Conservation (phyloP, 495 filamentous ascomycete genomes). For the Hypoxylon subgilvum region DNA sequence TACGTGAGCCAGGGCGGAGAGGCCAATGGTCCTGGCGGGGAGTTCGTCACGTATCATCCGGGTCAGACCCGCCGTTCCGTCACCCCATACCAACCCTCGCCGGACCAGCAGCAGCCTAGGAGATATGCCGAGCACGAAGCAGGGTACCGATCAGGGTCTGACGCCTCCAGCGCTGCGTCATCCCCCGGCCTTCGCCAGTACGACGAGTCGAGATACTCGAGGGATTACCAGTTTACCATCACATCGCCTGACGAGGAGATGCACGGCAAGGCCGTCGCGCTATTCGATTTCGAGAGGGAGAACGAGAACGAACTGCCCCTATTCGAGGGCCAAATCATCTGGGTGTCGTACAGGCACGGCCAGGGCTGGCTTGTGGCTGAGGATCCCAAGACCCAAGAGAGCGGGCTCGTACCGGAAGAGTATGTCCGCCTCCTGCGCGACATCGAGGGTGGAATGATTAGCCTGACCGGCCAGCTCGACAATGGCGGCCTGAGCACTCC, state of each 20-base stretch:
- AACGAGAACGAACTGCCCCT: conserved; percentile 96
- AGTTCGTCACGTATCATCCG: conserved; percentile 79
- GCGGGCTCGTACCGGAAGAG: conserved; percentile 92
- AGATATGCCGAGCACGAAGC: conserved; percentile 63
- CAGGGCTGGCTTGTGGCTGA: conserved; percentile 97
- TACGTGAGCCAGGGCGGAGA: conserved; percentile 75
- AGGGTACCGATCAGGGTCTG: conserved; percentile 63
- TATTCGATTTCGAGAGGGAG: conserved; percentile 93
- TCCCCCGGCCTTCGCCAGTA: conserved; percentile 56
- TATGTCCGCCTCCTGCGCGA: conserved; percentile 93
- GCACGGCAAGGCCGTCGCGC: conserved; percentile 93
- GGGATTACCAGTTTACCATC: conserved; percentile 93
- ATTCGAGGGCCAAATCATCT: conserved; percentile 92
- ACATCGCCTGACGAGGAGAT: conserved; percentile 96
- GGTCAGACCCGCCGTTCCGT: conserved; percentile 64
- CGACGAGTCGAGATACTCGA: conserved; percentile 75
- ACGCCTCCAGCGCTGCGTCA: conserved; percentile 62
- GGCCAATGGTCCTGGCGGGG: conserved; percentile 75
- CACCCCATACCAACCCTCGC: conserved; percentile 48
- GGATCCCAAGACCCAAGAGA: conserved; percentile 85
- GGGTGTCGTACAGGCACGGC: conserved; percentile 93
- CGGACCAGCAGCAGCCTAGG: conserved; percentile 53
- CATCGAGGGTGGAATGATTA: conserved; percentile 73
- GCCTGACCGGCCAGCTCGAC: conserved; percentile 53
- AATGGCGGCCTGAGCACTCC: conserved; percentile 51